A percentile compares a stretch with the other conserved stretches of the same genome.
Evolutionary conservation across 2,329 filamentous ascomycete species (phyloP).

Genomic region (Colletotrichum eremochloae): DNA sequence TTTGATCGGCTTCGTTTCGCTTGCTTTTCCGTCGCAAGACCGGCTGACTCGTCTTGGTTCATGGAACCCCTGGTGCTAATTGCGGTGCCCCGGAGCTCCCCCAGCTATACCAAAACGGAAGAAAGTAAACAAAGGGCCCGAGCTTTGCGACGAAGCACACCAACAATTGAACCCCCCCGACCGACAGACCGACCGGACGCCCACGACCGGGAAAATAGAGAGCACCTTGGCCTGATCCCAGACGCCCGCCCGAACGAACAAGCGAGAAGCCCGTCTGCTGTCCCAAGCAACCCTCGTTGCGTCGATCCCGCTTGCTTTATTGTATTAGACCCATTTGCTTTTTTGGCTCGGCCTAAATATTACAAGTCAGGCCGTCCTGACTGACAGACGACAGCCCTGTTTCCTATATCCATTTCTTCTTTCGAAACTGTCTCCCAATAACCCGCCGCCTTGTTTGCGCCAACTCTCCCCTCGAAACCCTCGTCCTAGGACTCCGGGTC

Average conservation of each 20-base stretch:
- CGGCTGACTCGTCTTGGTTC: slow-evolving; percentile 41
- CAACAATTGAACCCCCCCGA: slow-evolving; percentile 21
- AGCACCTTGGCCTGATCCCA: slow-evolving; percentile 30
- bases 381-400: slow-evolving; percentile 40
- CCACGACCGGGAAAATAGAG: slow-evolving; percentile 9
- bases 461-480: slow-evolving; percentile 25
- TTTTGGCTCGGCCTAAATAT: slow-evolving; percentile 34
- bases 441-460: slow-evolving; percentile 24
- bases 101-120: slow-evolving; percentile 55
- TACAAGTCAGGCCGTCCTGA: slow-evolving; percentile 41
- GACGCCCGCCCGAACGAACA: slow-evolving; percentile 27
- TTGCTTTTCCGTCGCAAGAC: slow-evolving; percentile 42
- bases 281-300: slow-evolving; percentile 41
- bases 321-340: slow-evolving; percentile 40
- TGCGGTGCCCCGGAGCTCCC: slow-evolving; percentile 38
- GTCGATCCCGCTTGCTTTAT: slow-evolving; percentile 36
- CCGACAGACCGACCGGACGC: slow-evolving; percentile 48
- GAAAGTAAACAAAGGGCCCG: slow-evolving; percentile 58
- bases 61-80: slow-evolving; percentile 40
- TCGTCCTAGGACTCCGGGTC: slow-evolving; percentile 38
- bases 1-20: slow-evolving; percentile 30
- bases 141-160: slow-evolving; percentile 46
- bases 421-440: slow-evolving; percentile 36
- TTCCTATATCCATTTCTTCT: slow-evolving; percentile 42
- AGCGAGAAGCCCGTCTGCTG: slow-evolving; percentile 34